Evolutionary conservation across 2,329 filamentous ascomycete species (phyloP), one percentile per base, ranked within the genome.

Genomic region (Alternaria sp.): DNA sequence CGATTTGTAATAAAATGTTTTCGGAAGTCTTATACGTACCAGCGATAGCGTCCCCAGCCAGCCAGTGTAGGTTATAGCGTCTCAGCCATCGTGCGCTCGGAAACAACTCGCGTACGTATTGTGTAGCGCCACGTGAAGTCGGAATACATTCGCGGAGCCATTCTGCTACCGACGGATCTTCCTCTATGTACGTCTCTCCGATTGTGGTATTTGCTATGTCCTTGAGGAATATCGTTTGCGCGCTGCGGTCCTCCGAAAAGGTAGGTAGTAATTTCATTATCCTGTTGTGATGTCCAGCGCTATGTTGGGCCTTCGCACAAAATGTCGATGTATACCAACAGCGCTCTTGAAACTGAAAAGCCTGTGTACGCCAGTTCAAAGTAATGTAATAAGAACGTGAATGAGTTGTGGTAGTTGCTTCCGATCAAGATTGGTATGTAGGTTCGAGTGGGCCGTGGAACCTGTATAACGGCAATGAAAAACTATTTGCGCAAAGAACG

Each of bases 1-100:
- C 6, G 29, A 37, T 14, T 11, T 5, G 17, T 3, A 26, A 39
- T 7, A 23, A 3, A 5, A 11, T 1, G 3, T 33, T 24, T 13
- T n/a, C 3, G 3, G 31, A 4, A 9, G 14, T 9, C 23, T 4
- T 26, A n/a, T 26, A 49, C 60, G 54, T 56, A 73, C 72, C 72
- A 28, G 72, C 72, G 48, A 75, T 70, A 5, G 63, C 57, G 57
- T 75, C 72, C 10, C 72, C 72, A 3, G 66, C 49, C 56, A 75
- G 54, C 72, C 72, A 75, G 34, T 71, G 68, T 7, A 72, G 10
- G 39, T 75, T 75, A 56, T 75, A 75, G 26, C 71, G 54, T 31
- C 57, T 55, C 14, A 67, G 50, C 72, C 72, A 75, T 11, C 62
- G 63, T 13, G 65, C 65, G 42, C 68, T 70, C 6, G 72, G 72